phyloP scores from a whole-genome alignment of 23 red algal species.

The Gracilaria caudata region DNA sequence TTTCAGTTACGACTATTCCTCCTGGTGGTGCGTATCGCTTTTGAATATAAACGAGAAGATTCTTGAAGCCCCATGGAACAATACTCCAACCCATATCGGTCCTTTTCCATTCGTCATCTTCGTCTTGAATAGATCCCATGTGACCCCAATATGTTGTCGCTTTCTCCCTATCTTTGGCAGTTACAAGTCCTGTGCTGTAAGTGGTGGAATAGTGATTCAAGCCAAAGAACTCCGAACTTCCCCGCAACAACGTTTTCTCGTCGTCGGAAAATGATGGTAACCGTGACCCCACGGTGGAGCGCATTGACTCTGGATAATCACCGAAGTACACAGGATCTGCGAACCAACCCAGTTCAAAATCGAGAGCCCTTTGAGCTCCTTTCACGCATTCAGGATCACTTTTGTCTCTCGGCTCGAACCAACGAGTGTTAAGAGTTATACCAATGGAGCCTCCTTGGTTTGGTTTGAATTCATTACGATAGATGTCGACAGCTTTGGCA shows the following conservation, averaged over 20 bases:
- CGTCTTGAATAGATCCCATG: not conserved
- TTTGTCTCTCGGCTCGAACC: constrained; percentile 37
- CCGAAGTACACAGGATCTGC: constrained; percentile 66
- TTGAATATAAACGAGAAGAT: constrained; percentile 58
- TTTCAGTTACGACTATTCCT: constrained; percentile 71
- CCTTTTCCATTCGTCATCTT: constrained; percentile 25
- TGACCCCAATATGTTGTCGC: not conserved
- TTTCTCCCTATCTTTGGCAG: constrained; percentile 2
- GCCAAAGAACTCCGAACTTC: constrained; percentile 75
- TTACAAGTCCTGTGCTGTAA: not conserved
- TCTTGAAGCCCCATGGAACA: constrained; percentile 69
- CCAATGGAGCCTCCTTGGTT: constrained; percentile 59
- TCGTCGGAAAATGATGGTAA: constrained; percentile 52
- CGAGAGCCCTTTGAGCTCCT: constrained; percentile 34
- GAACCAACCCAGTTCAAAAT: constrained; percentile 80
- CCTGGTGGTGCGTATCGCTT: constrained; percentile 43
- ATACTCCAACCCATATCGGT: constrained; percentile 82
- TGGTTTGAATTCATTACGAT: constrained; percentile 54
- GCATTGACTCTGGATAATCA: constrained; percentile 68
- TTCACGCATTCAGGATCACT: constrained; percentile 12
- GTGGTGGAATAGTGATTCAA: constrained; percentile 72
- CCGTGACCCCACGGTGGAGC: constrained; percentile 20
- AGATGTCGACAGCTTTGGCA: constrained; percentile 56
- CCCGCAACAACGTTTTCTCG: constrained; percentile 49
- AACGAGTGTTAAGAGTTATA: constrained; percentile 59